Conservation (phyloP, 2,329 filamentous ascomycete species). For the Pseudogymnoascus sp. region DNA sequence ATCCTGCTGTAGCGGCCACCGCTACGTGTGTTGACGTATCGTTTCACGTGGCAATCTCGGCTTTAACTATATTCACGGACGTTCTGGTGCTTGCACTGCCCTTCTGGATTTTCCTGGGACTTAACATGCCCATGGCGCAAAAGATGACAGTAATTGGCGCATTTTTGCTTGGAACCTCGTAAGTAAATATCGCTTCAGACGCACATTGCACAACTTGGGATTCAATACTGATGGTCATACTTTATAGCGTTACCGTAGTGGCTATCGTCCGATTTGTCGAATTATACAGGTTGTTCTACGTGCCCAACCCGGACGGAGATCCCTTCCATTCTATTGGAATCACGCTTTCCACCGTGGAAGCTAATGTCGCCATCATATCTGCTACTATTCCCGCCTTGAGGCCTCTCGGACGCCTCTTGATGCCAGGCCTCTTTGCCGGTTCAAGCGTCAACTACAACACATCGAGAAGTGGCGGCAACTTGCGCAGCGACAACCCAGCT, state of each 20-base stretch:
- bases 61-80: slow-evolving; percentile 35
- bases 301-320: slow-evolving; percentile 11
- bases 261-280: slow-evolving; percentile 29
- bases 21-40: slow-evolving; percentile 28
- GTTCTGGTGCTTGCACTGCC: slow-evolving; percentile 33
- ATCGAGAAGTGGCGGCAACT: slow-evolving; percentile 9
- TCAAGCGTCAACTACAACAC: slow-evolving; percentile 9
- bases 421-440: slow-evolving; percentile 28
- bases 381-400: slow-evolving; percentile 30
- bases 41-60: slow-evolving; percentile 30
- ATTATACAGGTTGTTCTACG: slow-evolving; percentile 22
- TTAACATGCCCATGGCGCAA: slow-evolving; percentile 31
- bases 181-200: slow-evolving; percentile 17
- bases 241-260: slow-evolving; percentile 27
- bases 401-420: slow-evolving; percentile 28
- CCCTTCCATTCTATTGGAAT: slow-evolving; percentile 22
- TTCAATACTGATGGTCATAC: not conserved
- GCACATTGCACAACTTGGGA: not conserved
- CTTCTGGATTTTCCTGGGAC: slow-evolving; percentile 32
- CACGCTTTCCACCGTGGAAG: slow-evolving; percentile 28
- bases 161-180: slow-evolving; percentile 33
- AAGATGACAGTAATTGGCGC: slow-evolving; percentile 34
- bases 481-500: not conserved
- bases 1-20: slow-evolving; percentile 18
- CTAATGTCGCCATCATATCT: slow-evolving; percentile 32